phyloP scores from a whole-genome alignment of 179 eudicot genomes.

The Silene vulgaris region DNA sequence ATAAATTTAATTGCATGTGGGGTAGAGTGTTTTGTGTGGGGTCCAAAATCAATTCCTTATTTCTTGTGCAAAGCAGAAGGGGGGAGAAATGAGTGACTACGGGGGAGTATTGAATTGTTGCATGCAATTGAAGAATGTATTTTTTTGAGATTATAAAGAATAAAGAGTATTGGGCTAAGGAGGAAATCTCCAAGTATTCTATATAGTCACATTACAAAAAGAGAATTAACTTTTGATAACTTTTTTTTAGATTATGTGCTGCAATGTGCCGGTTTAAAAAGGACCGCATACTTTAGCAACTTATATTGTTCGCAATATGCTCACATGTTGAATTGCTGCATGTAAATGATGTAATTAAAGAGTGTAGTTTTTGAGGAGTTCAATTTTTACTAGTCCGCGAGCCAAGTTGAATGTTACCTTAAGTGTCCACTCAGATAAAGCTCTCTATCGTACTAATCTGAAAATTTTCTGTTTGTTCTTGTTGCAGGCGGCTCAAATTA shows the following conservation, averaged over 20 bases:
- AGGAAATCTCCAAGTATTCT: not conserved
- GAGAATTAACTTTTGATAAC: not conserved
- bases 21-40: no score
- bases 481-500: conserved; percentile 67
- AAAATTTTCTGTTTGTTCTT: not conserved
- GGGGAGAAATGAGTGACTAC: no score
- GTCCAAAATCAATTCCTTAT: no score
- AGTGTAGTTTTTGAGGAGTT: not conserved
- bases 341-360: no score
- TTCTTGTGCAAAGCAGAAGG: no score
- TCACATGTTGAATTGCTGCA: no score
- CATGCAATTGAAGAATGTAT: not conserved
- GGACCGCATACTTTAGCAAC: no score
- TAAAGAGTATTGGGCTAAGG: not conserved
- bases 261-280: no score
- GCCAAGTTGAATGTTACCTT: not conserved
- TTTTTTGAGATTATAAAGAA: no score
- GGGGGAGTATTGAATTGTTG: not conserved
- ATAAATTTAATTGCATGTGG: no score
- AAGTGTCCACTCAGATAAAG: not conserved
- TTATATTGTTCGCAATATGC: no score
- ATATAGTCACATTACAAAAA: not conserved
- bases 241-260: not conserved
- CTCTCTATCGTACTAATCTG: not conserved
- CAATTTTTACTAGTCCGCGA: not conserved